Evolutionary conservation across 2,329 filamentous ascomycete species (phyloP), one percentile per base, ranked within the genome.

Genomic region (Ascochyta koolunga): DNA sequence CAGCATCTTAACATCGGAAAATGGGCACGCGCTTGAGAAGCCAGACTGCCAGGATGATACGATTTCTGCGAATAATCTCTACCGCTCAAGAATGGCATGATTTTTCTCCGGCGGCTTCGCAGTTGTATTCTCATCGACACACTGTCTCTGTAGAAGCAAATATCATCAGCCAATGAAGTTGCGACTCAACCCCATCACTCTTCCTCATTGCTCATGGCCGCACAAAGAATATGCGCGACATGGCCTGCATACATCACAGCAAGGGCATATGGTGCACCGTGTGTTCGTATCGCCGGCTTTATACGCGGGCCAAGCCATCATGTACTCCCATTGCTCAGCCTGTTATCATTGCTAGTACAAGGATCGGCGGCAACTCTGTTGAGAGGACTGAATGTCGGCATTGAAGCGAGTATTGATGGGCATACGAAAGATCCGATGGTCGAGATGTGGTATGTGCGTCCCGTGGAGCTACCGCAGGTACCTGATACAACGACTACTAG

Each of bases 381-480:
- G 9, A 36, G 10, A 32, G 5, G 29, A 38, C 10, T 33, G 43
- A 16, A 16, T 18, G 32, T 31, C 45, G 45, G 45, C 29, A 29
- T 45, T 6, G 36, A 25, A 33, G 25, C 39, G 49, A 39, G 33
- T 54, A 48, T 44, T 25, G 36, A 16, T 54, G 44, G 39, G 39
- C 19, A 46, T 31, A 16, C 33, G 29, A 19, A 19, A 13, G 35
- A 19, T 27, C 50, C 25, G 16, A 39, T 25, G 50, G 19, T 48
- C 33, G 19, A 44, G 39, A 48, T 13, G 33, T 44, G 50, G 50
- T 44, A 31, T 44, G 50, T 50, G 51, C 40, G 45, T 37, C 24
- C 41, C 31, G 35, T 50, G 40, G 31, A 48, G 45, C 51, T 54
- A 45, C 46, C 51, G 45, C 51, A 50, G 45, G 45, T 54, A 50